Evolutionary conservation across 2,329 filamentous ascomycete genomes (phyloP), one percentile per base, ranked within the genome.

Genomic region (Aspergillus sergii): DNA sequence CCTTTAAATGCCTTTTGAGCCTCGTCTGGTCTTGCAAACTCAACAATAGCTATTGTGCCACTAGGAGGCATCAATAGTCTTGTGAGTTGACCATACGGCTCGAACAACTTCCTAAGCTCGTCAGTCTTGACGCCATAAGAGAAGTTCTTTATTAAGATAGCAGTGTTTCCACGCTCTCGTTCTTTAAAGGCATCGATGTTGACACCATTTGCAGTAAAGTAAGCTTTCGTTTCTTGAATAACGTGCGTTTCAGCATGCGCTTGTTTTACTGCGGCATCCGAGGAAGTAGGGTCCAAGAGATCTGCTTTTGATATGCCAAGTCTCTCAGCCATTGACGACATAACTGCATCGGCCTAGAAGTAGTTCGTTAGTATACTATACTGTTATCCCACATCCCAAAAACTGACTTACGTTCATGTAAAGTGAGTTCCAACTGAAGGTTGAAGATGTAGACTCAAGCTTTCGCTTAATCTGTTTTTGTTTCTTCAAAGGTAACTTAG

Each of bases 391-490:
- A 53, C 36, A 60, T 57, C 26, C 54, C 23, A 12, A 50, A 10
- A 50, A 10, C 46, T n/a, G 53, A 75, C 75, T 76, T 80, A 93
- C 91, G 79, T 91, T 97, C 91, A 99, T 96, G 79, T 95, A 99
- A n/a, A 99, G 83, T n/a, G 94, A 94, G 82, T 99, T 99, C 95
- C 95, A 99, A 76, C 94, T 97, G 81, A 98, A 98, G 1, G 87
- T 88, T 56, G 86, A 88, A 34, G 89, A 90, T 10, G 91, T 85
- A 26, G 94, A 92, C 71, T 94, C 90, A 57, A 89, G 86, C 79
- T 92, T 96, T 72, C 91, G 91, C 75, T 91, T 92, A 69, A 98
- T 91, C 72, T 96, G 87, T 71, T 93, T 93, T 78, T 98, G 95
- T 78, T 96, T 95, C 81, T 97, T 98, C 68, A 98, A 82, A 19